Evolutionary conservation across 441 rosid species (phyloP).

Genomic region (Adansonia madagascariensis): DNA sequence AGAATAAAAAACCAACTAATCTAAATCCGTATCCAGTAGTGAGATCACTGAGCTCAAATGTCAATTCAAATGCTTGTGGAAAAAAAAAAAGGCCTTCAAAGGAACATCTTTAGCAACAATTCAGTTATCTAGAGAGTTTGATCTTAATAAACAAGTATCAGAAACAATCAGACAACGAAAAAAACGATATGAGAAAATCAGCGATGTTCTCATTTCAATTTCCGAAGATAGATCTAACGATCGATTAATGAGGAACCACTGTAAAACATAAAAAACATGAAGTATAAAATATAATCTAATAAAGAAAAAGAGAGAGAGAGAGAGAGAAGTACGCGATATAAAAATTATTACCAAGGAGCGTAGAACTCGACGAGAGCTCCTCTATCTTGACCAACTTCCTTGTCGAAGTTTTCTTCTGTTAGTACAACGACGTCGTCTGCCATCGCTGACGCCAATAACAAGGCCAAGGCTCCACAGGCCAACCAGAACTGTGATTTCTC

Average conservation of each 20-base stretch:
- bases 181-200: background rate
- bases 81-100: background rate
- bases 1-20: background rate
- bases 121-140: background rate
- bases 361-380: slow-evolving; percentile 98
- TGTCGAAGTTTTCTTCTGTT: slow-evolving; percentile 89
- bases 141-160: background rate
- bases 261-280: background rate
- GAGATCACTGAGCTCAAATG: background rate
- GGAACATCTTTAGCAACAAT: background rate
- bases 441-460: slow-evolving; percentile 54
- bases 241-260: slow-evolving; percentile 24
- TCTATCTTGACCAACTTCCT: slow-evolving; percentile 84
- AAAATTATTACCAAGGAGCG: slow-evolving; percentile 80
- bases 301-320: too few species aligned
- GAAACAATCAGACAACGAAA: background rate
- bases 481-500: slow-evolving; percentile 79
- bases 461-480: slow-evolving; percentile 47
- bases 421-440: slow-evolving; percentile 87
- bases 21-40: background rate
- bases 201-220: background rate
- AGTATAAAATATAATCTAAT: background rate
- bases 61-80: background rate
- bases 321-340: background rate
- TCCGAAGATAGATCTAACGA: background rate